Evolutionary conservation across 176 grass and related monocot species (phyloP), one percentile per base, ranked within the genome.

Genomic region (Aegilops sharonensis): DNA sequence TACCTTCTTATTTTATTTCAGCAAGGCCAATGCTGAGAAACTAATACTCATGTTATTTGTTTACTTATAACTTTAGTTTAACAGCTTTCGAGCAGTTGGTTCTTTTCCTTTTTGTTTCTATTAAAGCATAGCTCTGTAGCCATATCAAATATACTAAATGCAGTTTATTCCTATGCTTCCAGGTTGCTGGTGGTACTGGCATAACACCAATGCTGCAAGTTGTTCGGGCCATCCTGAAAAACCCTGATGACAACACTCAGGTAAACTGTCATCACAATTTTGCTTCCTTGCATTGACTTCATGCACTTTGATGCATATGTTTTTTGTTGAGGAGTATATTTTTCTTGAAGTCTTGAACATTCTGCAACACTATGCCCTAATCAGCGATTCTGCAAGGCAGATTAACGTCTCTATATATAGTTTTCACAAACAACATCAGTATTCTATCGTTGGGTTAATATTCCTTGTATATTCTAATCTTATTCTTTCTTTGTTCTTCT

Each of bases 151-250:
- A 29, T 68, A 39, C 42, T 74, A 20, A 74, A 73, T 87, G 36
- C 43, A 23, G 14, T 84, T 62, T 29, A 77, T 77, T 8, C 62
- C 21, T 90, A 87, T 81, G 37, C 29, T 87, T 80, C 63, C 83
- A 98, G 96, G 84, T 98, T 40, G 96, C 96, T 79, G 96, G 96
- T 72, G 96, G 96, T 64, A 88, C 89, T 56, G 96, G 96, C 86
- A 91, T 98, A 83, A 98, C 96, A 73, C 96, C 96, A 85, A 98
- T 98, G 93, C 85, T 98, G 42, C 96, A 98, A 82, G 93, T 98
- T 89, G 91, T 95, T 52, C 95, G 94, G 78, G 93, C 96, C 90
- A 81, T 98, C 82, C 88, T 98, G 4, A 98, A 98, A 89, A 98
- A 98, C 79, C 90, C 92, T 64, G 92, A 98, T 89, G 96, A 98